These are phyloP conservation scores for Metschnikowia proteae DNA, from an alignment of 805 yeast species.

Conservation along the genomic window DNA sequence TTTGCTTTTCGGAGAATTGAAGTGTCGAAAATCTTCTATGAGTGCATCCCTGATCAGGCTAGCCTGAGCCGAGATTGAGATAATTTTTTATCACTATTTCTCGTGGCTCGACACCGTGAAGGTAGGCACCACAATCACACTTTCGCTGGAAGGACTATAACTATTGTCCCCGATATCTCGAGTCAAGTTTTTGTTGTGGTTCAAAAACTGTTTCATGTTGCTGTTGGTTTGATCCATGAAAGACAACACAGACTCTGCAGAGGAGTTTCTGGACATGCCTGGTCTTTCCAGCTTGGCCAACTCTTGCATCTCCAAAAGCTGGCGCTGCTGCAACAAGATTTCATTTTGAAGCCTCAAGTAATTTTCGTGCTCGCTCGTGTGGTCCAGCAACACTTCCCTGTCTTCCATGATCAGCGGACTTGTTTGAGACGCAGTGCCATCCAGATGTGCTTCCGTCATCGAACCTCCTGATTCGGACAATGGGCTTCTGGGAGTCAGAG, in stretches of 20 bases:
- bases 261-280: conserved; percentile 14
- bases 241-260: conserved; percentile 16
- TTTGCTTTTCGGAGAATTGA: not conserved
- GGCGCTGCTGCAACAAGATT: conserved; percentile 36
- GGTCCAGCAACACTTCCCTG: conserved; percentile 10
- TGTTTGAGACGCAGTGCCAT: not conserved
- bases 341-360: conserved; percentile 38
- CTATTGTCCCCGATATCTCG: conserved; percentile 10
- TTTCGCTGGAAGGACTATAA: conserved; percentile 7
- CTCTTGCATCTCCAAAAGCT: conserved; percentile 22
- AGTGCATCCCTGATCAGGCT: not conserved
- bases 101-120: conserved; percentile 17
- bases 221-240: conserved; percentile 13
- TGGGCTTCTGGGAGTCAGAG: not conserved
- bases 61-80: not conserved
- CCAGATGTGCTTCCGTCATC: not conserved
- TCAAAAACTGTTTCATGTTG: conserved; percentile 14
- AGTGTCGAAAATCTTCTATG: not conserved
- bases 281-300: conserved; percentile 8
- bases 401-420: conserved; percentile 3
- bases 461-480: conserved; percentile 8
- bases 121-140: conserved; percentile 13
- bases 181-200: conserved; percentile 14
- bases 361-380: conserved; percentile 31
- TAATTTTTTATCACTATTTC: not conserved